Percentiles rank a stretch among this genome's conserved stretches.
Evolutionary conservation across 73 alveolate species (phyloP).

Genomic region (Loxodes magnus): DNA sequence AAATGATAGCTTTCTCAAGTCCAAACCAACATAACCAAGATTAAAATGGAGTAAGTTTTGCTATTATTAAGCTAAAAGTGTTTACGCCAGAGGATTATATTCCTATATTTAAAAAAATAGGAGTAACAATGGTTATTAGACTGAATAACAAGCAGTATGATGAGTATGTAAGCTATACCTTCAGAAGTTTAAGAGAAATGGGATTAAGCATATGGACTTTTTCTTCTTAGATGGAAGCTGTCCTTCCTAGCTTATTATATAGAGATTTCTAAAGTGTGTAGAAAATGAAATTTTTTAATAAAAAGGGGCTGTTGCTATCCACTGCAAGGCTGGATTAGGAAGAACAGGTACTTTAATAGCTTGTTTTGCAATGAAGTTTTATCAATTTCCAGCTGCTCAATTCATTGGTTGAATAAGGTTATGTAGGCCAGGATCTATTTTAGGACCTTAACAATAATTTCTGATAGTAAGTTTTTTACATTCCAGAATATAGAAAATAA

Average conservation of each 20-base stretch:
- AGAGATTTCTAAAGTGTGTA: slow-evolving; percentile 56
- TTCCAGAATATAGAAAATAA: no score
- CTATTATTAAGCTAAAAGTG: background rate
- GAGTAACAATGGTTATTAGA: slow-evolving; percentile 35
- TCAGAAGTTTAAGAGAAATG: slow-evolving; percentile 19
- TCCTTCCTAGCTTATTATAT: slow-evolving; percentile 74
- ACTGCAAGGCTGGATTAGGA: slow-evolving; percentile 67
- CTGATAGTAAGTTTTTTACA: no score
- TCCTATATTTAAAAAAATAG: slow-evolving; percentile 34
- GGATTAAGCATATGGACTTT: slow-evolving; percentile 50
- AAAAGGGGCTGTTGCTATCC: slow-evolving; percentile 58
- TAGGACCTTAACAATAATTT: slow-evolving; percentile 29
- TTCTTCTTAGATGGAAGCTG: slow-evolving; percentile 86
- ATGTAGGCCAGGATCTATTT: slow-evolving; percentile 38
- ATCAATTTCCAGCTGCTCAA: slow-evolving; percentile 31
- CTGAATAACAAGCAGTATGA: slow-evolving; percentile 43
- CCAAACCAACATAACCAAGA: slow-evolving; percentile 20
- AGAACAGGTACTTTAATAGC: slow-evolving; percentile 64
- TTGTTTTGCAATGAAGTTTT: slow-evolving; percentile 41
- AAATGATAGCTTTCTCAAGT: slow-evolving; percentile 29
- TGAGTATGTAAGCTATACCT: slow-evolving; percentile 29
- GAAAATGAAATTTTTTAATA: no score
- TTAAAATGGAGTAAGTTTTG: slow-evolving; percentile 9
- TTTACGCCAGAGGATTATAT: slow-evolving; percentile 24
- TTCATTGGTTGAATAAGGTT: slow-evolving; percentile 27